Base-by-base conservation (phyloP, 1,284 basidiomycete genomes). In the Microbotryum saponariae region DNA sequence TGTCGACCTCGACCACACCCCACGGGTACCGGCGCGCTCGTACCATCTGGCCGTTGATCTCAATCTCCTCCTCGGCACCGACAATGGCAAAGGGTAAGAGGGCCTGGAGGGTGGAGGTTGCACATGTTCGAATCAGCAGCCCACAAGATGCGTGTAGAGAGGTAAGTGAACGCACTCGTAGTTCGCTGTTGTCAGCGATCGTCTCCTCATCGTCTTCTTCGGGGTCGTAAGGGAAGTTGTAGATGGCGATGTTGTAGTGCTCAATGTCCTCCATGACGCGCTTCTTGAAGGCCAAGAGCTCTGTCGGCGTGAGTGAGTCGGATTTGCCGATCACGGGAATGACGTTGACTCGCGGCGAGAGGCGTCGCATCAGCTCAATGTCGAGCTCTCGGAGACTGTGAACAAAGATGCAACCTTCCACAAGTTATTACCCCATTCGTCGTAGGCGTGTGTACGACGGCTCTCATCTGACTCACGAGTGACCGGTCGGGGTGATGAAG, bases 211-310 rank as follows among this genome's bases (percentile, higher is more conserved):
- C 96, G 73, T 99, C 77, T 78, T 98, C 96, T 77, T 98, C 96
- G 25, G 92, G 87, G 72, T 98, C 96, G 76, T 96, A 98, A 0
- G 96, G 96, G 83, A 98, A 98, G 80, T 98, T 98, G 82, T 98
- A 99, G 51, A 98, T 88, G 7, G 96, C 94, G 71, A 99, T 98
- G 69, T 88, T 87, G 75, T 98, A 97, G 80, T 97, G 84, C 74
- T 97, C 94, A 70, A 99, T 97, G 76, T 99, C 94, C 78, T 98
- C 93, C 92, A 97, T 97, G 74, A 98, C 91, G 75, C 96, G 82
- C 78, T 93, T 92, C 83, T 97, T 98, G 84, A 98, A 99, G 14
- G 86, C 91, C 65, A 84, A 83, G 59, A 97, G 84, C 76, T 97
- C 93, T 65, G 81, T 83, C 5, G 90, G 89, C 20, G 94, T 97